Evolutionary conservation across 2,329 filamentous ascomycete species (phyloP).

Genomic region (Ophidiomyces ophidiicola): DNA sequence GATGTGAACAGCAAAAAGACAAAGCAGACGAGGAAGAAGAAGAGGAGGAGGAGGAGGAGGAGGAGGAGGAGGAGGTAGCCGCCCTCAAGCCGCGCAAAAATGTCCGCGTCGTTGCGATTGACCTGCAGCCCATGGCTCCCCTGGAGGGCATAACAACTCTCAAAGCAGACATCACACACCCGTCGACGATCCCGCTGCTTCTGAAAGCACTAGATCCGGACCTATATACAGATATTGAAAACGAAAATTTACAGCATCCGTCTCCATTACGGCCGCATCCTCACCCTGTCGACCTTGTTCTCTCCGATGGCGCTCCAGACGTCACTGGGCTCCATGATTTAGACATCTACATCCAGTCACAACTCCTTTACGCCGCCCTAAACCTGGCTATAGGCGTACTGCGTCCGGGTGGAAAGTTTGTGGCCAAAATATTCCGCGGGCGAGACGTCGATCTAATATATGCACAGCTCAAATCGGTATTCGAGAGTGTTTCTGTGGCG

Average conservation of each 20-base stretch:
- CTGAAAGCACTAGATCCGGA: slow-evolving; percentile 71
- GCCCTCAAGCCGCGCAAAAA: slow-evolving; percentile 46
- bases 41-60: slow-evolving; percentile 22
- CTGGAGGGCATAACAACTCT: slow-evolving; percentile 85
- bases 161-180: slow-evolving; percentile 93
- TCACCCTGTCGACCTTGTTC: slow-evolving; percentile 78
- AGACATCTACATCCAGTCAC: slow-evolving; percentile 95
- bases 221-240: slow-evolving; percentile 40
- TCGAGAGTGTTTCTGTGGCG: slow-evolving; percentile 73
- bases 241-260: slow-evolving; percentile 23
- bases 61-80: slow-evolving; percentile 20
- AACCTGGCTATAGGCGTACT: slow-evolving; percentile 89
- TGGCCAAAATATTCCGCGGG: slow-evolving; percentile 93
- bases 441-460: slow-evolving; percentile 93
- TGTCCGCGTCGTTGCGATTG: slow-evolving; percentile 90
- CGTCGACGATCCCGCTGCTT: slow-evolving; percentile 81
- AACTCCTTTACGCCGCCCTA: slow-evolving; percentile 84
- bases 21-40: slow-evolving; percentile 17
- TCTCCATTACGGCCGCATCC: slow-evolving; percentile 40
- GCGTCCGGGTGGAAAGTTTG: slow-evolving; percentile 85
- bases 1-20: slow-evolving; percentile 21
- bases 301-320: slow-evolving; percentile 91
- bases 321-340: slow-evolving; percentile 94
- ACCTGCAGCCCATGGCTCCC: slow-evolving; percentile 89
- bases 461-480: slow-evolving; percentile 85